Base-by-base conservation (phyloP, 2,329 filamentous ascomycete genomes). In the Aurifilum marmelostoma region DNA sequence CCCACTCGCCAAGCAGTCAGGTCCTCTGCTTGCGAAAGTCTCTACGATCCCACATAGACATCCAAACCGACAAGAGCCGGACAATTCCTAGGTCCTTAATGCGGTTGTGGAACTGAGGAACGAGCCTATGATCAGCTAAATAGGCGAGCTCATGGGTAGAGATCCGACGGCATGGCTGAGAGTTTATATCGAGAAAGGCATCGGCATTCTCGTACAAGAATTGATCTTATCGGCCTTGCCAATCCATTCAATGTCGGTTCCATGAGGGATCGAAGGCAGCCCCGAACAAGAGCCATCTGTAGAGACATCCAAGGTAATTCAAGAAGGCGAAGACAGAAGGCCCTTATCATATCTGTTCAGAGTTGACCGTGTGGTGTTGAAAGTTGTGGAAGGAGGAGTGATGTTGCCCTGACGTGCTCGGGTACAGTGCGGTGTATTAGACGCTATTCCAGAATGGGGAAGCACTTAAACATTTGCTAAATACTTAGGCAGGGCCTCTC, bases 41-140 rank as follows among this genome's bases (percentile, higher is more conserved):
- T 61, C 67, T 39, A 39, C 29, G 11, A 43, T 68, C 41, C 67
- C 67, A 6, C 67, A 21, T 68, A 34, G 52, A 16, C 52, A 24
- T 2, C 52, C 52, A 54, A 24, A 59, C 21, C 65, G 65, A 11
- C 37, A 67, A 47, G 47, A 67, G 21, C 43, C 21, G 29, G 59
- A 63, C 12, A 12, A 54, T 6, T 67, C 54, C 37, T 59, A 67
- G 59, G 63, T 61, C 29, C 63, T 56, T 6, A 59, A 67, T n/a
- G 59, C 54, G 1, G 63, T 67, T 14, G 66, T 67, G 16, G 61
- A 47, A 12, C 18, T 67, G 47, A 39, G 50, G 24, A 34, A 67
- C 34, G 66, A 59, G 11, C 66, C 66, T 9, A 63, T 67, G 66
- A 9, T 67, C 59, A 67, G 12, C 63, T 67, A 34, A 67, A 43